Conservation (phyloP, 163 green algal genomes). For the Trebouxiophyceae sp. region DNA sequence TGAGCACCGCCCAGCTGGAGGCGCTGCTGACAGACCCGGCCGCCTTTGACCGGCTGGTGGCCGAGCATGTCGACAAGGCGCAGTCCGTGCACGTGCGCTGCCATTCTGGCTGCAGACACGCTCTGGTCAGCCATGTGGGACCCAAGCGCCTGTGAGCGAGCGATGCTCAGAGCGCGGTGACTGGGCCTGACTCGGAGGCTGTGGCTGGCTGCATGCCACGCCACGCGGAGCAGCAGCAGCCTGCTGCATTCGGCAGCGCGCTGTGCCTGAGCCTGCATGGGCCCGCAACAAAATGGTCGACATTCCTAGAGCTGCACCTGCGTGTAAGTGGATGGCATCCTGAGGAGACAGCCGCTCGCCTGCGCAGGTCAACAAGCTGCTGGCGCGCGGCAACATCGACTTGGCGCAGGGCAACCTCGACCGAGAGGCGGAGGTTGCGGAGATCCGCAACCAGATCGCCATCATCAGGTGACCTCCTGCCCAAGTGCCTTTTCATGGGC, state of each 20-base stretch:
- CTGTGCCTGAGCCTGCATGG: too few species aligned
- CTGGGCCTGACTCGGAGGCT: too few species aligned
- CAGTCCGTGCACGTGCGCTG: background rate
- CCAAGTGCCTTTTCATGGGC: background rate
- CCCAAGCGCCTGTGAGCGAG: too few species aligned
- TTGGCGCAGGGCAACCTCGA: slow-evolving; percentile 25
- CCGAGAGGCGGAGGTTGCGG: slow-evolving; percentile 18
- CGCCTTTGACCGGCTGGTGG: slow-evolving; percentile 29
- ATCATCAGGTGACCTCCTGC: slow-evolving; percentile 39
- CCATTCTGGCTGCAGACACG: background rate
- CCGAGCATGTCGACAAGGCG: background rate
- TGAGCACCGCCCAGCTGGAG: slow-evolving; percentile 36
- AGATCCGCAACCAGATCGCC: slow-evolving; percentile 59
- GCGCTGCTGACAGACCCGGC: slow-evolving; percentile 34
- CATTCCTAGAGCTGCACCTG: too few species aligned
- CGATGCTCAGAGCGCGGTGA: too few species aligned
- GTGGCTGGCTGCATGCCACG: too few species aligned
- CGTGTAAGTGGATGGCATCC: too few species aligned
- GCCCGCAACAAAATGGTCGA: too few species aligned
- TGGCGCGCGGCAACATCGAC: slow-evolving; percentile 13
- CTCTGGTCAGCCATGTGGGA: too few species aligned
- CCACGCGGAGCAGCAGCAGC: too few species aligned
- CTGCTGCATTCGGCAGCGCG: too few species aligned
- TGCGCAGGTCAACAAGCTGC: slow-evolving; percentile 15
- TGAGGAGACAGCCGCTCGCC: too few species aligned